Evolutionary conservation across 371 early-diverging fungal genomes (phyloP), one percentile per base, ranked within the genome.

Genomic region (Sporodiniella umbellata): DNA sequence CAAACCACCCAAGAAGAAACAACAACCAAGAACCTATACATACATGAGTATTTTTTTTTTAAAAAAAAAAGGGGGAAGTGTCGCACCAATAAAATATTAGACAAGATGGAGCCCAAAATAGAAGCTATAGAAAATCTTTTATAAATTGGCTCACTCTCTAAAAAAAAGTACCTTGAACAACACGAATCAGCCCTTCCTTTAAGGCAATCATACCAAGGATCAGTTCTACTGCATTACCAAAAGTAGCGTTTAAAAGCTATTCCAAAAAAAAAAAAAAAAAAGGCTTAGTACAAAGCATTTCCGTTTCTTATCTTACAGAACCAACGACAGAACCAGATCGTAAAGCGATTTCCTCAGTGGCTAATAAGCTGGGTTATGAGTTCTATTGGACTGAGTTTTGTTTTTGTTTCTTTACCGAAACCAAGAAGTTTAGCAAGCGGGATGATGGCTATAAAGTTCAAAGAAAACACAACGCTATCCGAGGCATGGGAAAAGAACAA

Each of bases 381-480:
- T 19, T n/a, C 10, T 21, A 21, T 8, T 21, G 1, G 1, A 19
- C 8, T 39, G 7, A 21, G 7, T 19, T 18, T 40, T 21, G 7
- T 40, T 40, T 15, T 21, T 40, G 8, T 21, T 18, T 19, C 42
- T 50, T 55, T 66, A 71, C 75, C 64, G 35, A 72, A 68, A 30
- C 77, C 77, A n/a, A 78, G 56, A 0, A 78, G 62, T 48, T 90
- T 91, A 28, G 95, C 94, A 37, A 95, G 65, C 4, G 95, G 94
- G 24, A 97, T 73, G 46, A 97, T 91, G n/a, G 94, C 95, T 18
- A 93, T 75, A 44, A 95, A 93, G 79, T 97, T 97, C 49, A 93
- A 73, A 12, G 78, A 47, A 53, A 96, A 95, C 3, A 82, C 72
- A 4, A 80, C 60, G 19, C 48, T 64, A 17, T 54, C 53, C 48